Evolutionary conservation across 768 basidiomycete genomes (phyloP).

Genomic region (Leccinum barrowsii): DNA sequence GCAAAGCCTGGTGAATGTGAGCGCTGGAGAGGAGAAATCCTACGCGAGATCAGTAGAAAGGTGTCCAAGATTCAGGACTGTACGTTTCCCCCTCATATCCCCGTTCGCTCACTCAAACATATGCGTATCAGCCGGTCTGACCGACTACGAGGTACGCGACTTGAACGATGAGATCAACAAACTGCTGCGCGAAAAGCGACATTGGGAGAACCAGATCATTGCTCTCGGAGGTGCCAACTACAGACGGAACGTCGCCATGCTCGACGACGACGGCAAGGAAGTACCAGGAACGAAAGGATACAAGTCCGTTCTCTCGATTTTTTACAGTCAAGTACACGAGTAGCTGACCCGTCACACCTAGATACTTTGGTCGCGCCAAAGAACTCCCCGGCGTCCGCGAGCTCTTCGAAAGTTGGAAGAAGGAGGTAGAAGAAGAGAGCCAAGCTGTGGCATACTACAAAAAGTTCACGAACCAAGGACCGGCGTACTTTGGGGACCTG

Average conservation of each 20-base stretch:
- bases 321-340: neutral
- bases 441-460: no score
- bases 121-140: constrained; percentile 68
- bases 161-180: constrained; percentile 98
- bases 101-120: neutral
- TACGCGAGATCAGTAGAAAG: constrained; percentile 92
- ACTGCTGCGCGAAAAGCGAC: constrained; percentile 88
- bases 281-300: constrained; percentile 97
- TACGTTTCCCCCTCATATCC: constrained; percentile 36
- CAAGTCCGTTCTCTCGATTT: constrained; percentile 56
- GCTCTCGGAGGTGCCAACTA: constrained; percentile 95
- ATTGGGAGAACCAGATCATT: constrained; percentile 99
- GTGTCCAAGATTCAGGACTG: constrained; percentile 98
- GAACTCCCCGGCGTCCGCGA: no score
- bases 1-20: constrained; percentile 95
- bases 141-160: constrained; percentile 94
- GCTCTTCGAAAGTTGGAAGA: no score
- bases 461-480: no score
- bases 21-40: constrained; percentile 92
- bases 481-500: no score
- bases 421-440: no score
- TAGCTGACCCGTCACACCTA: constrained; percentile 28
- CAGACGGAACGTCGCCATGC: constrained; percentile 86
- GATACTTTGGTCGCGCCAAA: constrained; percentile 89
- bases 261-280: constrained; percentile 93